Evolutionary conservation across 129 eudicot genomes (phyloP), one percentile per base, ranked within the genome.

Genomic region (Escallonia herrerae): DNA sequence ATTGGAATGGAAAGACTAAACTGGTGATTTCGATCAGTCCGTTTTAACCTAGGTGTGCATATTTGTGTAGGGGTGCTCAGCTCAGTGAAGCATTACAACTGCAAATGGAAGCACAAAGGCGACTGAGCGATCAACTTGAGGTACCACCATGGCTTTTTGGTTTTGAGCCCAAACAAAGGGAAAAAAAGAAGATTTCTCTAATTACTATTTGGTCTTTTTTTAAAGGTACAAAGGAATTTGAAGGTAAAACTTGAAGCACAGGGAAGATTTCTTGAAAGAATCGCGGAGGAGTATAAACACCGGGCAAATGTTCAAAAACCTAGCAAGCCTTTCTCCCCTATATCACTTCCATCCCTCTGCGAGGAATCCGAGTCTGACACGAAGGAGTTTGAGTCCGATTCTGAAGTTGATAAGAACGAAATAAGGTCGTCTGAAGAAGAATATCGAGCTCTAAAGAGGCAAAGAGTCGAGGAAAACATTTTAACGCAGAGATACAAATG

Each of bases 191-290:
- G 57, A 15, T 43, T 12, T 43, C 3, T 50, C 10, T 7, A 55
- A 14, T 10, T 63, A 8, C 9, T 49, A 5, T 49, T 7, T 49
- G 3, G 9, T 49, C 13, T 49, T 44, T 15, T 13, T 33, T 15
- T 59, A 50, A 72, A 87, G 95, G 95, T 84, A 40, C 95, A 84
- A 9, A 82, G 76, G 74, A 87, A 75, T 66, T 59, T 87, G 74
- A 87, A 84, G 82, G 76, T 84, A 6, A 87, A 87, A 70, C 79
- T 87, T 46, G 95, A 87, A 72, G 95, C 95, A 61, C 95, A 87
- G 58, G 81, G 84, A 51, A 84, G 84, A 62, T 87, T 81, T 63
- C 79, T 87, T 3, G 86, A 84, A 70, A 77, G 78, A 67, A 84
- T 87, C n/a, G 79, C 81, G 3, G 89, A 87, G 54, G 91, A 82